These are phyloP conservation scores for Ascochyta lentis DNA, from an alignment of 2,329 filamentous ascomycete species.

Conservation along the genomic window DNA sequence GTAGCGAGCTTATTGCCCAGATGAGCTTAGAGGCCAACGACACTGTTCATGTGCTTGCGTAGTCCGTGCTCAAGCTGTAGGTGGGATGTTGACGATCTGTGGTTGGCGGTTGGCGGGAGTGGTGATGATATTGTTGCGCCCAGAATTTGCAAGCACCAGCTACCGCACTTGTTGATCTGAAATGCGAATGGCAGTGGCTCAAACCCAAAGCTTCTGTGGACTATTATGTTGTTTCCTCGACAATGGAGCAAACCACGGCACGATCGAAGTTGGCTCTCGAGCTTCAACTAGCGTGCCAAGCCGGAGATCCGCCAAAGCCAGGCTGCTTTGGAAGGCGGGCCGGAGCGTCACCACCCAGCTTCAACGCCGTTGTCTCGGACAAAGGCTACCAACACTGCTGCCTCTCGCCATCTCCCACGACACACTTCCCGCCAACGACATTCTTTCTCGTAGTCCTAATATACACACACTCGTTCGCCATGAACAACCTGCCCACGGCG, in stretches of 20 bases:
- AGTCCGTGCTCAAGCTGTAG: conserved; percentile 12
- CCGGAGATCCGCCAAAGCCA: conserved; percentile 8
- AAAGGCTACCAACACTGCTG: conserved; percentile 4
- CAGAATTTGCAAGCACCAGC: not conserved
- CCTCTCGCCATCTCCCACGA: conserved; percentile 10
- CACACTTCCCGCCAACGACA: conserved; percentile 1
- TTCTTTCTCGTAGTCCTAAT: conserved; percentile 10
- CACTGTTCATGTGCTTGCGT: not conserved
- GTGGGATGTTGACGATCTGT: not conserved
- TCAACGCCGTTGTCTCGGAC: conserved; percentile 13
- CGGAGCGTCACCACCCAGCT: conserved; percentile 14
- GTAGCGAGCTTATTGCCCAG: not conserved
- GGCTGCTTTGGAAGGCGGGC: conserved; percentile 11
- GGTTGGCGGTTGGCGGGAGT: not conserved
- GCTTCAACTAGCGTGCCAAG: conserved; percentile 3
- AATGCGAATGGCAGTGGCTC: not conserved
- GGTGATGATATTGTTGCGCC: not conserved
- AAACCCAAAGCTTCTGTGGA: not conserved
- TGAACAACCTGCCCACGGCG: conserved; percentile 28
- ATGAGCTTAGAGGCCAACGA: not conserved
- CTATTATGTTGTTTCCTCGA: not conserved
- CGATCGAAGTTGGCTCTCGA: not conserved
- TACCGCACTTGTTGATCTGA: not conserved
- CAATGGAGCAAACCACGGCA: not conserved
- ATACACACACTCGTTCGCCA: conserved; percentile 17